phyloP scores from a whole-genome alignment of 805 yeast genomes.

The Zygotorulaspora florentina region DNA sequence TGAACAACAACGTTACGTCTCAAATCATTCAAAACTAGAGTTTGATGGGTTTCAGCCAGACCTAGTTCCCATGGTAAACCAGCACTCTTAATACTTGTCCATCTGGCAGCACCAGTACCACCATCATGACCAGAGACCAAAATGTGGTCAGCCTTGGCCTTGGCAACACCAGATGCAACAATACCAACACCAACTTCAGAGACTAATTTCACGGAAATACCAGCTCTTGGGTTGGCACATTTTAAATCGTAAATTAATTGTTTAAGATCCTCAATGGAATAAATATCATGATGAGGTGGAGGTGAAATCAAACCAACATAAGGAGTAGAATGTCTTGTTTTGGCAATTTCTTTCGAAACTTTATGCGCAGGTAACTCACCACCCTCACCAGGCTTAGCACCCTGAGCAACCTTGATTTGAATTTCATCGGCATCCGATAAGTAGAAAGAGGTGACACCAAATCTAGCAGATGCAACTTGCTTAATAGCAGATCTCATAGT shows the following conservation, averaged over 20 bases:
- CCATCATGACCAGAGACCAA: constrained; percentile 97
- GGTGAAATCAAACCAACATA: constrained; percentile 97
- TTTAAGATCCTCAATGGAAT: constrained; percentile 95
- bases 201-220: constrained; percentile 93
- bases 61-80: constrained; percentile 99
- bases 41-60: constrained; percentile 96
- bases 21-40: constrained; percentile 89
- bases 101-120: constrained; percentile 99
- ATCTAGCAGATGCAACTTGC: constrained; percentile 96
- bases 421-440: constrained; percentile 95
- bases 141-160: constrained; percentile 96
- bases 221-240: constrained; percentile 95
- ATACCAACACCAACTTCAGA: constrained; percentile 99
- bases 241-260: constrained; percentile 94
- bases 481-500: constrained; percentile 98
- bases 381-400: constrained; percentile 99
- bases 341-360: constrained; percentile 82
- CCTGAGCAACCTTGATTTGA: constrained; percentile 98
- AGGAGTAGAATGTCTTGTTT: constrained; percentile 93
- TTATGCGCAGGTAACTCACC: constrained; percentile 97
- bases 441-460: constrained; percentile 95
- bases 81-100: constrained; percentile 95
- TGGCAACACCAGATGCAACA: constrained; percentile 98
- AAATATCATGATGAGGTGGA: constrained; percentile 98
- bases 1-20: constrained; percentile 94